A percentile compares a stretch with the other conserved stretches of the same genome.
These are phyloP conservation scores for Mycosphaerella sp. DNA, from an alignment of 2,329 filamentous ascomycete species.

Conservation along the genomic window DNA sequence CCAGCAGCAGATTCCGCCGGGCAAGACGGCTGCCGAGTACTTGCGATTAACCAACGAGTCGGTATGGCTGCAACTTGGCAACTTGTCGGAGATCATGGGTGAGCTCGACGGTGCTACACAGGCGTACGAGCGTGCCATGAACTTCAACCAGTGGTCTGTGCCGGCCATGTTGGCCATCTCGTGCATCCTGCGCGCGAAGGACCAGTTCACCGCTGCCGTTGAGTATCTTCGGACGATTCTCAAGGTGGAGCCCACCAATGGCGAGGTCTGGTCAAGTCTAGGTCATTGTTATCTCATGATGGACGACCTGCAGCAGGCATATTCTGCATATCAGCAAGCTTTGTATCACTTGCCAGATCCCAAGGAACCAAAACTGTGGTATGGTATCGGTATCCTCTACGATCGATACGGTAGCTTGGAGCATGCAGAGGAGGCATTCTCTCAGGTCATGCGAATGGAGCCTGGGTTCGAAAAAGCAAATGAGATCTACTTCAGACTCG, in stretches of 20 bases:
- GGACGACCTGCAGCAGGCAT: slow-evolving; percentile 94
- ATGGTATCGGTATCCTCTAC: slow-evolving; percentile 95
- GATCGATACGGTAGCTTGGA: slow-evolving; percentile 94
- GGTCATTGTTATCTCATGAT: slow-evolving; percentile 99
- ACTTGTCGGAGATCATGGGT: slow-evolving; percentile 78
- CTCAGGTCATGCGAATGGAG: slow-evolving; percentile 97
- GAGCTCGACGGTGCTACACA: slow-evolving; percentile 82
- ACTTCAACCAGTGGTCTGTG: slow-evolving; percentile 81
- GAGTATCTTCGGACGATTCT: slow-evolving; percentile 88
- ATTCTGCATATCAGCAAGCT: slow-evolving; percentile 92
- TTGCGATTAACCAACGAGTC: slow-evolving; percentile 74
- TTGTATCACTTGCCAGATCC: slow-evolving; percentile 88
- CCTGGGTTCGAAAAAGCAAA: slow-evolving; percentile 98
- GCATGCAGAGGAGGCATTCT: slow-evolving; percentile 96
- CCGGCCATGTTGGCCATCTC: slow-evolving; percentile 92
- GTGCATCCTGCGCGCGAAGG: slow-evolving; percentile 80
- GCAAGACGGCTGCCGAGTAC: slow-evolving; percentile 63
- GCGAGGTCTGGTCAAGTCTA: slow-evolving; percentile 93
- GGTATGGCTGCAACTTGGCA: slow-evolving; percentile 88
- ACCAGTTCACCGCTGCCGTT: slow-evolving; percentile 88
- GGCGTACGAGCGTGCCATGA: slow-evolving; percentile 84
- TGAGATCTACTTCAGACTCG: slow-evolving; percentile 95
- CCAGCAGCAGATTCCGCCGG: slow-evolving; percentile 48
- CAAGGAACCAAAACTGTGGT: slow-evolving; percentile 98
- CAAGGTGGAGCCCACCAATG: slow-evolving; percentile 81